Evolutionary conservation across 2,329 filamentous ascomycete genomes (phyloP).

Genomic region (Scytalidium lignicola): DNA sequence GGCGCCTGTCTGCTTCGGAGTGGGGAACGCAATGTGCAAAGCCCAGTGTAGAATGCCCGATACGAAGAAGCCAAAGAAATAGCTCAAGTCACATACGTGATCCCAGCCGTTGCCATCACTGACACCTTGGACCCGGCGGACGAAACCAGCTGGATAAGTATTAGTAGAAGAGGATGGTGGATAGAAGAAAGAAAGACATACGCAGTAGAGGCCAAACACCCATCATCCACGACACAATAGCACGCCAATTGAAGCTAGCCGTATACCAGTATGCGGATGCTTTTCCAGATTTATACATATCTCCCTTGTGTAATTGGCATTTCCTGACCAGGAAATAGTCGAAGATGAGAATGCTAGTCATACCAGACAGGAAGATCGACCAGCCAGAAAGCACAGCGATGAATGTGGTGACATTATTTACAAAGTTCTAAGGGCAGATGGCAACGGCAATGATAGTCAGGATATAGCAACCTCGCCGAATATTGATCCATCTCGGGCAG

Average conservation of each 20-base stretch:
- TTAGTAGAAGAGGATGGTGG: not conserved
- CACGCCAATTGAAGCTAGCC: conserved; percentile 39
- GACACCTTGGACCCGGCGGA: conserved; percentile 17
- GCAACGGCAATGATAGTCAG: conserved; percentile 34
- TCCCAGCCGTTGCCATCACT: conserved; percentile 26
- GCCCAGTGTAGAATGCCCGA: conserved; percentile 17
- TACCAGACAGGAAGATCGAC: conserved; percentile 42
- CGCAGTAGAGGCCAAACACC: conserved; percentile 30
- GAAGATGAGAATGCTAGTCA: conserved; percentile 39
- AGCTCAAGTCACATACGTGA: conserved; percentile 24
- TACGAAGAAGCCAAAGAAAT: conserved; percentile 27
- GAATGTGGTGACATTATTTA: conserved; percentile 39
- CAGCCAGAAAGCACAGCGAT: conserved; percentile 27
- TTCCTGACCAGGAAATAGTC: conserved; percentile 41
- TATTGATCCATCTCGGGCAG: conserved; percentile 42
- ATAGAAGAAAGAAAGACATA: conserved; percentile 10
- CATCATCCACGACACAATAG: conserved; percentile 34
- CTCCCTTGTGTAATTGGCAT: conserved; percentile 35
- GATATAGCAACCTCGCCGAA: conserved; percentile 40
- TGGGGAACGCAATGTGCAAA: conserved; percentile 18
- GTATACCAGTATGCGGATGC: conserved; percentile 38
- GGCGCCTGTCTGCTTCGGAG: conserved; percentile 19
- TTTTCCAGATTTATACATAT: conserved; percentile 35
- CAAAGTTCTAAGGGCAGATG: conserved; percentile 41
- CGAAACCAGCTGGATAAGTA: conserved; percentile 20